Evolutionary conservation across 495 filamentous ascomycete genomes (phyloP), one percentile per base, ranked within the genome.

Genomic region (Articulospora tetracladia): DNA sequence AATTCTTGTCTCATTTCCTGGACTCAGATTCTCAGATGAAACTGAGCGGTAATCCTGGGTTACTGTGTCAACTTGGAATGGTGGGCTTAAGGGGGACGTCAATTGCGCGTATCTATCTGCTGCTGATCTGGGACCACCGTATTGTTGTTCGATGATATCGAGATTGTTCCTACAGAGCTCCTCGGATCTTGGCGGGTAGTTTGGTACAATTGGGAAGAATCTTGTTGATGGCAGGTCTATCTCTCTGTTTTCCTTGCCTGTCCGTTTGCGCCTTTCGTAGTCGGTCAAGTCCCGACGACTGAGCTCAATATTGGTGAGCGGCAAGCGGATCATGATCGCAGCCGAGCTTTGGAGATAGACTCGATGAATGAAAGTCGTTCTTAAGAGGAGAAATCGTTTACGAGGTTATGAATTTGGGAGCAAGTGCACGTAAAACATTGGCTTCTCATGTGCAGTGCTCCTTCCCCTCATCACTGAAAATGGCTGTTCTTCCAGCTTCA

Each of bases 271-370:
- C 7, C 69, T 60, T 17, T 77, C 73, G 22, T 74, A 73, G 44
- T 81, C 76, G 62, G 72, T 71, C 27, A 88, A 65, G 66, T 88
- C 85, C 13, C 74, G 69, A 32, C 79, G 75, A 27, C 76, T 77
- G 39, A 87, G 66, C 8, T 71, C 70, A 64, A 88, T 78, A 32
- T 74, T 69, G 0, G 82, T 84, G 12, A 79, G 77, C 36, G 70
- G 68, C 24, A 79, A 69, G 60, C 84, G 79, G 50, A 88, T 71
- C 85, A 87, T 87, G 39, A 17, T 17, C 3, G 15, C 30, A 17
- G 7, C n/a, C 8, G 39, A 8, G 39, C 39, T n/a, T n/a, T n/a
- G n/a, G n/a, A n/a, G n/a, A n/a, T n/a, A n/a, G n/a, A n/a, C n/a
- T n/a, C n/a, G n/a, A n/a, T n/a, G n/a, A n/a, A n/a, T n/a, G n/a